Conservation (phyloP, 2,329 filamentous ascomycete genomes). For the Alternaria ventricosa region DNA sequence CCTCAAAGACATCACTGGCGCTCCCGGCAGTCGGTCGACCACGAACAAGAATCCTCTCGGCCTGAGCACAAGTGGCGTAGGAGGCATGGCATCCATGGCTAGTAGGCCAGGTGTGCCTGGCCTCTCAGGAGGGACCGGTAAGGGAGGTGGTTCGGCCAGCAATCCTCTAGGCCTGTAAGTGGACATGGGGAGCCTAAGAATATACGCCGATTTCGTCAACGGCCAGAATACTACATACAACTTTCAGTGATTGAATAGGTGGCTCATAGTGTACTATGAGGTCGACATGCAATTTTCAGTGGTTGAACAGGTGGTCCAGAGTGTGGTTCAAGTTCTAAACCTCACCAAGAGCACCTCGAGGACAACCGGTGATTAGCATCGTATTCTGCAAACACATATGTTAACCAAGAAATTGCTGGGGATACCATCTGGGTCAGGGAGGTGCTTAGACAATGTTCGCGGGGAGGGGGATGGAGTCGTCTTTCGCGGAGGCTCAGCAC, state of each 20-base stretch:
- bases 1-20: slow-evolving; percentile 57
- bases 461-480: no score
- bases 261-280: background rate
- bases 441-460: no score
- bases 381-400: background rate
- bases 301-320: background rate
- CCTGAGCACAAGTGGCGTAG: slow-evolving; percentile 41
- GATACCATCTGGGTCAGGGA: background rate
- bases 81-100: slow-evolving; percentile 37
- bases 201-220: background rate
- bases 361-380: background rate
- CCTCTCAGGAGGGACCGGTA: slow-evolving; percentile 19
- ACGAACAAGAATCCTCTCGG: slow-evolving; percentile 57
- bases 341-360: background rate
- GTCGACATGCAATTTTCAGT: background rate
- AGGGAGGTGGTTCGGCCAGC: slow-evolving; percentile 44
- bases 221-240: background rate
- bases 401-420: background rate
- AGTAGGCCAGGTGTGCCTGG: slow-evolving; percentile 22
- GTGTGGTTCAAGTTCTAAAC: background rate
- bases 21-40: slow-evolving; percentile 51
- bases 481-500: no score
- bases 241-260: background rate
- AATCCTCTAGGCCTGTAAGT: slow-evolving; percentile 53
- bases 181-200: background rate